These are phyloP conservation scores for Sinapis alba DNA, from an alignment of 441 rosid genomes.

Conservation along the genomic window DNA sequence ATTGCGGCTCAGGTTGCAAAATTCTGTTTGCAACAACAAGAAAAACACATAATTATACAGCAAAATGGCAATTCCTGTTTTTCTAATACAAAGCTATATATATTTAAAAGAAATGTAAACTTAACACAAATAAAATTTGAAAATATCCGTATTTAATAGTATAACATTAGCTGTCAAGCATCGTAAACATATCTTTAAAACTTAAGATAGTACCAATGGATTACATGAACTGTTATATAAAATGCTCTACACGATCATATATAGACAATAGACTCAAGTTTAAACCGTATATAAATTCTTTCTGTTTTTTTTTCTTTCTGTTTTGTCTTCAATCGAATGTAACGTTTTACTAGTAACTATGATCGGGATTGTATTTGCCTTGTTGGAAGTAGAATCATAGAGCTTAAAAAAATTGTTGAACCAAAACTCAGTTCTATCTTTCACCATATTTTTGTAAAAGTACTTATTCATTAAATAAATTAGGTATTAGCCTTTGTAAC, in stretches of 20 bases:
- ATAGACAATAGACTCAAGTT: background rate
- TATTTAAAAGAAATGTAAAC: background rate
- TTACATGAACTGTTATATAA: background rate
- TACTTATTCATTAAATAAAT: background rate
- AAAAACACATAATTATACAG: background rate
- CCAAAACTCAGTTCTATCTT: background rate
- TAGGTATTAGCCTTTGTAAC: background rate
- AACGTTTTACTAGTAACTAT: background rate
- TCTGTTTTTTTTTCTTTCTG: background rate
- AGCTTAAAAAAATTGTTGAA: background rate
- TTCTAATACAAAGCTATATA: background rate
- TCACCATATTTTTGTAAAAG: background rate
- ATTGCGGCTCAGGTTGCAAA: conserved; percentile 14
- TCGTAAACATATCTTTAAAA: background rate
- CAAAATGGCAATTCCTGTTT: background rate
- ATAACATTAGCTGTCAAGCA: background rate
- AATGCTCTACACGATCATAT: conserved; percentile 3
- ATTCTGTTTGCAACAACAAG: background rate
- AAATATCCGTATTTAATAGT: background rate
- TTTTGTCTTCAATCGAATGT: background rate
- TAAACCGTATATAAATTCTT: background rate
- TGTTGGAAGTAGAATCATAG: background rate
- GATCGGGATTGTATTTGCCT: background rate
- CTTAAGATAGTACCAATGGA: background rate
- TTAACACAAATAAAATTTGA: background rate